Percentiles rank a stretch among this genome's conserved stretches.
Evolutionary conservation across 2,329 filamentous ascomycete genomes (phyloP).

Genomic region (Colletotrichum orchidophilum): DNA sequence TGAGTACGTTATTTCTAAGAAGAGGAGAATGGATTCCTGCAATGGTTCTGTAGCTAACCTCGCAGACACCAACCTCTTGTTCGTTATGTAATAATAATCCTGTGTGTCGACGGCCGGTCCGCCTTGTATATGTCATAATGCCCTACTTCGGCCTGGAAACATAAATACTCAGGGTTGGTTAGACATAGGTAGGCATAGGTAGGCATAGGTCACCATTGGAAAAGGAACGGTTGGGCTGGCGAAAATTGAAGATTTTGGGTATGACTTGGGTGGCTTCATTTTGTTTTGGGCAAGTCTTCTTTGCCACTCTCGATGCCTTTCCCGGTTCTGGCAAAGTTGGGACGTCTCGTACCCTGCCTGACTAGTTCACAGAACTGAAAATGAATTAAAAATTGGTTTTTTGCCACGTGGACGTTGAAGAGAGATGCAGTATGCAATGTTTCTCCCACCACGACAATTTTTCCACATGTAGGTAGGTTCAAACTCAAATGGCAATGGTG

Average conservation of each 20-base stretch:
- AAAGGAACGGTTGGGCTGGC: slow-evolving; percentile 9
- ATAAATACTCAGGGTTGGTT: background rate
- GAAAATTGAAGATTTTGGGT: background rate
- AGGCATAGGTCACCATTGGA: slow-evolving; percentile 2
- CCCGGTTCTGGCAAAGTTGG: background rate
- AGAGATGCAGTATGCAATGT: background rate
- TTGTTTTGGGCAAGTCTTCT: background rate
- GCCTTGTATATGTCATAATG: slow-evolving; percentile 24
- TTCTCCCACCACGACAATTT: background rate
- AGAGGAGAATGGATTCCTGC: background rate
- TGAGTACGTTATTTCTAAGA: slow-evolving; percentile 71
- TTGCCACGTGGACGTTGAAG: background rate
- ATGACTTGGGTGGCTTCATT: background rate
- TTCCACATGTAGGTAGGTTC: background rate
- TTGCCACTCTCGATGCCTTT: background rate
- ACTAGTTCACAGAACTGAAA: background rate
- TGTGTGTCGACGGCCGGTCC: slow-evolving; percentile 13
- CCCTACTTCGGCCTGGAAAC: slow-evolving; percentile 5
- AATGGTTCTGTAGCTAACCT: slow-evolving; percentile 6
- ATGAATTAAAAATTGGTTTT: background rate
- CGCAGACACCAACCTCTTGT: slow-evolving; percentile 69
- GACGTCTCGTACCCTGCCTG: background rate
- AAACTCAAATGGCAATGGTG: background rate
- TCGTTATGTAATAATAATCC: slow-evolving; percentile 62
- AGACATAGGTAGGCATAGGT: slow-evolving; percentile 7